These are phyloP conservation scores for Agrocybe pediades DNA, from an alignment of 768 basidiomycete species.

Conservation along the genomic window DNA sequence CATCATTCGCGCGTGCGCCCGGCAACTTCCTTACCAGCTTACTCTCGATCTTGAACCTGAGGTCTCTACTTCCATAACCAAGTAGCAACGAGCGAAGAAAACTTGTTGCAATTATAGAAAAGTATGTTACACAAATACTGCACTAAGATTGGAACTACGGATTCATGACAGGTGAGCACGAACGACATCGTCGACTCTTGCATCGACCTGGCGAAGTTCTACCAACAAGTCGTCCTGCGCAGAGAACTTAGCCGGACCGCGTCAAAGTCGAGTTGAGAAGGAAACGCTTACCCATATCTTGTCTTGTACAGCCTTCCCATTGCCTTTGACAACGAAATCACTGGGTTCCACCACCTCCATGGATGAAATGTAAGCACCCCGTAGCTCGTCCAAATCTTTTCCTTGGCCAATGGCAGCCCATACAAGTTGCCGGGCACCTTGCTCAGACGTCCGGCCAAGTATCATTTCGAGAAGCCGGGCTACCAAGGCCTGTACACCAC, in stretches of 20 bases:
- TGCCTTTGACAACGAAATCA: conserved; percentile 33
- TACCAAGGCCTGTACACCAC: conserved; percentile 15
- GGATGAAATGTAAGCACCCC: conserved; percentile 29
- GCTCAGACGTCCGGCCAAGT: conserved; percentile 38
- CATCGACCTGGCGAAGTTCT: no score
- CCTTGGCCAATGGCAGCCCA: conserved; percentile 32
- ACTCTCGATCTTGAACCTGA: no score
- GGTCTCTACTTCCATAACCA: no score
- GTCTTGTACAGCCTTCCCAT: conserved; percentile 29
- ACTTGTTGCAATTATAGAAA: no score
- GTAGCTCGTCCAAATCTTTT: conserved; percentile 24
- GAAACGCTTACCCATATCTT: conserved; percentile 34
- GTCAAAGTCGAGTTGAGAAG: no score
- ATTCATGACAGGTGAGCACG: background rate
- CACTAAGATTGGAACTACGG: no score
- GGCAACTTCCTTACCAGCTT: no score
- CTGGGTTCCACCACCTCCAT: conserved; percentile 30
- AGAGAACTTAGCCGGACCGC: no score
- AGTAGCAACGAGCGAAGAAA: no score
- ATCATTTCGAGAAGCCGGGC: conserved; percentile 26
- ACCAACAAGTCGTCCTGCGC: background rate
- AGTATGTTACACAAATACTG: no score
- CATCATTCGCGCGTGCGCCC: no score
- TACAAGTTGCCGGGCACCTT: conserved; percentile 35
- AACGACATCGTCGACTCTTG: background rate